phyloP scores from a whole-genome alignment of 2,329 filamentous ascomycete genomes.

The Exophiala aquamarina region DNA sequence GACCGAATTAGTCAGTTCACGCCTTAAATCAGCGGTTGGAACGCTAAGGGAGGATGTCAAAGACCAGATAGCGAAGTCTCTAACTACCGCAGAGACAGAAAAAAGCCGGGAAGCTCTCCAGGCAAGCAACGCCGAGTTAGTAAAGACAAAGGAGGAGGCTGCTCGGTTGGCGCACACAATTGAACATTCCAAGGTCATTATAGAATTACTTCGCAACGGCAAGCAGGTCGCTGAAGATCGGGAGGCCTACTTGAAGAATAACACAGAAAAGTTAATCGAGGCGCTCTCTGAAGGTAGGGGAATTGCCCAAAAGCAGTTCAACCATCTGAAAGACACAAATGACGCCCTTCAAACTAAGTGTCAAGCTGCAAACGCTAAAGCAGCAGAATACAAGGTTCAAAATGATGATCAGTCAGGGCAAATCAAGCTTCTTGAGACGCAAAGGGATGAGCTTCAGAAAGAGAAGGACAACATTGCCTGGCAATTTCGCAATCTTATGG shows the following conservation, averaged over 20 bases:
- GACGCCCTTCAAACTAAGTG: slow-evolving; percentile 7
- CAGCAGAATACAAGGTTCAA: not conserved
- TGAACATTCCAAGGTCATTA: slow-evolving; percentile 1
- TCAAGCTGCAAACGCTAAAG: slow-evolving; percentile 7
- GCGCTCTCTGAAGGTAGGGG: not conserved
- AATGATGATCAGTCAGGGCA: no score
- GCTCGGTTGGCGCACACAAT: slow-evolving; percentile 3
- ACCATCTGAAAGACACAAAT: not conserved
- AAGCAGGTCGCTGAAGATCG: slow-evolving; percentile 7
- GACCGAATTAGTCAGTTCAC: no score
- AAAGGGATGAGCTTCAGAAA: no score
- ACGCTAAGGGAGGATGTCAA: slow-evolving; percentile 6
- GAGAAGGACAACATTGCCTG: no score
- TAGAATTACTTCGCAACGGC: slow-evolving; percentile 5
- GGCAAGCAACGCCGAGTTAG: slow-evolving; percentile 1
- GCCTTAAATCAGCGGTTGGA: slow-evolving; percentile 1
- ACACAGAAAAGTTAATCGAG: not conserved
- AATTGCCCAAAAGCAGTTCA: slow-evolving; percentile 1
- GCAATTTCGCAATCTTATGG: no score
- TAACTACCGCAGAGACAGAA: not conserved
- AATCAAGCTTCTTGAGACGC: no score
- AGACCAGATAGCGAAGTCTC: not conserved
- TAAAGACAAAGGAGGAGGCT: slow-evolving; percentile 5
- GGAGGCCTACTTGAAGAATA: not conserved
- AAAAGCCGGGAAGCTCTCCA: slow-evolving; percentile 3